Evolutionary conservation across 1,284 basidiomycete species (phyloP).

Genomic region (Apiotrichum gamsii): DNA sequence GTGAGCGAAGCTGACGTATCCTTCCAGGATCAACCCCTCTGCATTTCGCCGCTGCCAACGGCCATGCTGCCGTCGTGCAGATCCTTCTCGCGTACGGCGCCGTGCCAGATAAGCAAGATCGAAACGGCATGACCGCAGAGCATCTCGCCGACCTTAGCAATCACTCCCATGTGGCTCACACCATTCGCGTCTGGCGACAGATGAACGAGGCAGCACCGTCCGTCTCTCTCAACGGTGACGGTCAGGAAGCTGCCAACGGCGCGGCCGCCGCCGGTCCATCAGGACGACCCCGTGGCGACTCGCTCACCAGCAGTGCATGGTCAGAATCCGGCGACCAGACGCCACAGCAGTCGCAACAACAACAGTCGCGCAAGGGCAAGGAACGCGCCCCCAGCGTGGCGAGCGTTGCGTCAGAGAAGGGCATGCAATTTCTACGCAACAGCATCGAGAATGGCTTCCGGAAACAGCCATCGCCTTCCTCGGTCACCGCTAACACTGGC

Average conservation of each 20-base stretch:
- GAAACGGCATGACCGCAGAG: constrained; percentile 72
- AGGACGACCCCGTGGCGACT: constrained; percentile 1
- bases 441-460: constrained; percentile 10
- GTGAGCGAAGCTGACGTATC: too few species aligned
- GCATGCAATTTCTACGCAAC: constrained; percentile 5
- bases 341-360: neutral
- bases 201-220: constrained; percentile 15
- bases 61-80: constrained; percentile 66
- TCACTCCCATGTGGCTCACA: constrained; percentile 45
- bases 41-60: constrained; percentile 91
- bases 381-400: constrained; percentile 33
- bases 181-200: constrained; percentile 43
- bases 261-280: constrained; percentile 1
- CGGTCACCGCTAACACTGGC: too few species aligned
- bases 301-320: constrained; percentile 3
- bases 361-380: constrained; percentile 25
- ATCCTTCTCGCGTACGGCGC: constrained; percentile 76
- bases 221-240: too few species aligned
- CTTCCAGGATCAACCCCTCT: constrained; percentile 81
- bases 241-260: neutral
- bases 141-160: constrained; percentile 49
- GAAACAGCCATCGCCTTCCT: too few species aligned
- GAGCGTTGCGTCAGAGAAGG: constrained; percentile 28
- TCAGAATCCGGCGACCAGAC: constrained; percentile 2
- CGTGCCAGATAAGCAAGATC: constrained; percentile 68